Conservation (phyloP, 2,329 filamentous ascomycete genomes). For the Fusarium sp. region DNA sequence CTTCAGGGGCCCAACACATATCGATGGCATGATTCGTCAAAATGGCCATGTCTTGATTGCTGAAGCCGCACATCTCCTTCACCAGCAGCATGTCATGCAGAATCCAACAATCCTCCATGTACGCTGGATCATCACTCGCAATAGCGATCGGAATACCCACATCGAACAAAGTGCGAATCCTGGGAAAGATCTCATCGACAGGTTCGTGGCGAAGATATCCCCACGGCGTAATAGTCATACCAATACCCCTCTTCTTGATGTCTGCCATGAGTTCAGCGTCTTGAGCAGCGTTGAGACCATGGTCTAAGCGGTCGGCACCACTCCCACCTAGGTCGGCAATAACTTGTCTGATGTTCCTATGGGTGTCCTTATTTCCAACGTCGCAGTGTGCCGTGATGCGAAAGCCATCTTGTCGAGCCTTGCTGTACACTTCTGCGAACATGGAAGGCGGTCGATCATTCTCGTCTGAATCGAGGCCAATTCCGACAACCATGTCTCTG, state of each 20-base stretch:
- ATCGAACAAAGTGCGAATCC: constrained; percentile 62
- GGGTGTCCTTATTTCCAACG: constrained; percentile 58
- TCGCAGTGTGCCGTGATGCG: constrained; percentile 62
- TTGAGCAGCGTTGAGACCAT: constrained; percentile 72
- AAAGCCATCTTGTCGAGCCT: constrained; percentile 52
- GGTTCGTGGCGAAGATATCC: constrained; percentile 35
- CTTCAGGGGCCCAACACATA: constrained; percentile 55
- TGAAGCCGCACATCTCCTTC: constrained; percentile 38
- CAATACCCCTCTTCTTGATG: constrained; percentile 62
- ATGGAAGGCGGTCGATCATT: constrained; percentile 55
- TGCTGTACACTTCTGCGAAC: constrained; percentile 52
- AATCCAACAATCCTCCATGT: constrained; percentile 68
- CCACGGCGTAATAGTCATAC: constrained; percentile 74
- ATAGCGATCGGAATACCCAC: constrained; percentile 71
- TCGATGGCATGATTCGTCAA: constrained; percentile 55
- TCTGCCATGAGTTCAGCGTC: constrained; percentile 65
- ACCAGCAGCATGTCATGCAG: constrained; percentile 51
- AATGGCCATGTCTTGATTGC: constrained; percentile 51
- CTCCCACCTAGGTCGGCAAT: constrained; percentile 64
- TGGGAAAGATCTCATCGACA: constrained; percentile 59
- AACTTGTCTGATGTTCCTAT: constrained; percentile 60
- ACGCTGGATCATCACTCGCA: constrained; percentile 77
- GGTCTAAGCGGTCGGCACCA: constrained; percentile 72
- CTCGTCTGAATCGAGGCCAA: constrained; percentile 59
- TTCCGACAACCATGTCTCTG: constrained; percentile 52